Conservation (phyloP, 1,284 basidiomycete species). For the Ceratobasidium papillatum region DNA sequence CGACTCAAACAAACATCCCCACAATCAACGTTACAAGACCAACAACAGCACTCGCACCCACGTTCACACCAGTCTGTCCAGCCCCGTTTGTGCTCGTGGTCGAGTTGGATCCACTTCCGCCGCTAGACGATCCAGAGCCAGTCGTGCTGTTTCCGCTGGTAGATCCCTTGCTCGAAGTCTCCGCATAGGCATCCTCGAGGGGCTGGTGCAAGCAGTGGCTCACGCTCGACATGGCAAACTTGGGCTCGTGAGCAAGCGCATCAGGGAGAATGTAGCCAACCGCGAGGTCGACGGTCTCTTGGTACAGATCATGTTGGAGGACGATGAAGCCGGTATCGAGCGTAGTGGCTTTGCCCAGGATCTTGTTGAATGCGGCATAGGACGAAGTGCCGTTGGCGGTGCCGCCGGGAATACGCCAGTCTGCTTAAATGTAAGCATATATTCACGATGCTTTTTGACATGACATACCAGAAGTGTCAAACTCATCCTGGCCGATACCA, state of each 20-base stretch:
- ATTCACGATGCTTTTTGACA: constrained; percentile 40
- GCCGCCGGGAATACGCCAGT: constrained; percentile 86
- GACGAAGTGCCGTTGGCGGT: constrained; percentile 66
- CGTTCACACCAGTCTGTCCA: not conserved
- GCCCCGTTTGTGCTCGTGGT: constrained; percentile 18
- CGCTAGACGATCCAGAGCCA: not conserved
- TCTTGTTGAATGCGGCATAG: constrained; percentile 52
- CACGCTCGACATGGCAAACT: constrained; percentile 71
- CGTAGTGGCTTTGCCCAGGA: constrained; percentile 51
- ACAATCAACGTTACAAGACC: constrained; percentile 4
- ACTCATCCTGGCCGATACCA: constrained; percentile 58
- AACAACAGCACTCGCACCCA: not conserved
- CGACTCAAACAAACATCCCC: constrained; percentile 14
- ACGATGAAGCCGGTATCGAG: constrained; percentile 80
- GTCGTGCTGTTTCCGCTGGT: not conserved
- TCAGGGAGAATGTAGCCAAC: constrained; percentile 84
- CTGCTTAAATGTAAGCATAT: constrained; percentile 53
- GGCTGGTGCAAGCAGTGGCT: constrained; percentile 70
- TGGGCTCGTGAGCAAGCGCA: constrained; percentile 66
- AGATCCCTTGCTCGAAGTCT: constrained; percentile 61
- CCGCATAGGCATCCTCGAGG: constrained; percentile 68
- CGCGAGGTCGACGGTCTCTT: constrained; percentile 87
- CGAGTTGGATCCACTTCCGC: not conserved
- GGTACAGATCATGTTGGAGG: constrained; percentile 86
- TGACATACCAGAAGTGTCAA: constrained; percentile 77